These are phyloP conservation scores for Spathaspora hagerdaliae DNA, from an alignment of 805 yeast species.

Conservation along the genomic window DNA sequence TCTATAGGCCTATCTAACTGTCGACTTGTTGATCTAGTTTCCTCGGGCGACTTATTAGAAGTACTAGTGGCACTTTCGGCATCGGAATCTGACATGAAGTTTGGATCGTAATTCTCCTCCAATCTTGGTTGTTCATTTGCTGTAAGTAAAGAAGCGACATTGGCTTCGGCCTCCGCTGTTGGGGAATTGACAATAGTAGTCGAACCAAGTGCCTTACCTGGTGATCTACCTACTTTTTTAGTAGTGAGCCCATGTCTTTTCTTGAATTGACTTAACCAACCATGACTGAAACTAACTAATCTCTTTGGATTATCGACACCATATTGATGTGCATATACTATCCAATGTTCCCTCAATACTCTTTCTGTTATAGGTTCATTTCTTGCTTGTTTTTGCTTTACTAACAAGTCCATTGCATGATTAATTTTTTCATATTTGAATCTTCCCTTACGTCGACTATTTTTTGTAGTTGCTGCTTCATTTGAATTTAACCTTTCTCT, in stretches of 20 bases:
- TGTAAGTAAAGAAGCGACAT: background rate
- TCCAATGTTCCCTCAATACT: constrained; percentile 53
- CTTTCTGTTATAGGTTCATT: constrained; percentile 53
- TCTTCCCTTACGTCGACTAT: constrained; percentile 42
- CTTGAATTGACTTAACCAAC: constrained; percentile 61
- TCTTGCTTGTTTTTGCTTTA: constrained; percentile 38
- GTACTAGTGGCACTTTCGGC: background rate
- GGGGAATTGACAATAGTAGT: background rate
- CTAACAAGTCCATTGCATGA: constrained; percentile 54
- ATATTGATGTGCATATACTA: constrained; percentile 47
- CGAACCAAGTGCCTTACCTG: background rate
- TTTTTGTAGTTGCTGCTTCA: constrained; percentile 25
- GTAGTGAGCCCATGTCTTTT: constrained; percentile 50
- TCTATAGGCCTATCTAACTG: background rate
- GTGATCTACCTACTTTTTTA: constrained; percentile 18
- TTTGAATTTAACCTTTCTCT: constrained; percentile 41
- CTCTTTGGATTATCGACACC: constrained; percentile 63
- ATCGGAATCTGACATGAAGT: constrained; percentile 4
- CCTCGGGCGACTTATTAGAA: background rate
- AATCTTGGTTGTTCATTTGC: constrained; percentile 2
- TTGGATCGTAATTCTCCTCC: constrained; percentile 14
- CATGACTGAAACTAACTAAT: constrained; percentile 52
- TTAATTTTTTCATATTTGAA: constrained; percentile 58
- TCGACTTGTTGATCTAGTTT: background rate
- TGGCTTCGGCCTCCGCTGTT: background rate